Conservation (phyloP, 2,329 filamentous ascomycete species). For the Monosporascus sp. region DNA sequence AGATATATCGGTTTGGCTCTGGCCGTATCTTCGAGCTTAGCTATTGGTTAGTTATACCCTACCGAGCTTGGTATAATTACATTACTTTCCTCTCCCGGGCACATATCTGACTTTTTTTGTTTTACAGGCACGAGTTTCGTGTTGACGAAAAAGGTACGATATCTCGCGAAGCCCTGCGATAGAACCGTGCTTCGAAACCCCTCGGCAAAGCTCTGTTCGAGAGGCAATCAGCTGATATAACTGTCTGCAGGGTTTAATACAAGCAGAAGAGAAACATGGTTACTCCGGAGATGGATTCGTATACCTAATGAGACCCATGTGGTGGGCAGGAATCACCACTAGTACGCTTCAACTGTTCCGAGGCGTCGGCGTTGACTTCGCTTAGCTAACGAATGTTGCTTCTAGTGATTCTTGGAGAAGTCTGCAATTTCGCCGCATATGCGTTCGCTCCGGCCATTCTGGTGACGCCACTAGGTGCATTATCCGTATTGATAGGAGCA, state of each 20-base stretch:
- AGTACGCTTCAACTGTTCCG: slow-evolving; percentile 48
- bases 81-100: neutral
- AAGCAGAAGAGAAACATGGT: slow-evolving; percentile 84
- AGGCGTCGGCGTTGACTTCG: neutral
- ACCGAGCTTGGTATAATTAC: neutral
- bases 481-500: slow-evolving; percentile 91
- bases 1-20: slow-evolving; percentile 74
- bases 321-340: slow-evolving; percentile 93
- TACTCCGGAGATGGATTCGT: slow-evolving; percentile 96
- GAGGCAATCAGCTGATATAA: slow-evolving; percentile 7
- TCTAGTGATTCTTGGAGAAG: slow-evolving; percentile 82
- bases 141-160: slow-evolving; percentile 89
- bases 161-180: slow-evolving; percentile 1
- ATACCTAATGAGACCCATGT: slow-evolving; percentile 89
- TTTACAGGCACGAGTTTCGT: slow-evolving; percentile 84
- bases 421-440: slow-evolving; percentile 97
- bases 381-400: slow-evolving; percentile 10
- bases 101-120: slow-evolving; percentile 7
- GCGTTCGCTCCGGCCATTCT: slow-evolving; percentile 98
- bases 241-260: slow-evolving; percentile 67
- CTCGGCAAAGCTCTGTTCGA: neutral
- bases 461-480: slow-evolving; percentile 87
- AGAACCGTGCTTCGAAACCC: slow-evolving; percentile 1
- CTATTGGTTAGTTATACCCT: slow-evolving; percentile 56
- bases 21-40: slow-evolving; percentile 69